Base-by-base conservation (phyloP, 2,329 filamentous ascomycete genomes). In the Colletotrichum cordylinicola region DNA sequence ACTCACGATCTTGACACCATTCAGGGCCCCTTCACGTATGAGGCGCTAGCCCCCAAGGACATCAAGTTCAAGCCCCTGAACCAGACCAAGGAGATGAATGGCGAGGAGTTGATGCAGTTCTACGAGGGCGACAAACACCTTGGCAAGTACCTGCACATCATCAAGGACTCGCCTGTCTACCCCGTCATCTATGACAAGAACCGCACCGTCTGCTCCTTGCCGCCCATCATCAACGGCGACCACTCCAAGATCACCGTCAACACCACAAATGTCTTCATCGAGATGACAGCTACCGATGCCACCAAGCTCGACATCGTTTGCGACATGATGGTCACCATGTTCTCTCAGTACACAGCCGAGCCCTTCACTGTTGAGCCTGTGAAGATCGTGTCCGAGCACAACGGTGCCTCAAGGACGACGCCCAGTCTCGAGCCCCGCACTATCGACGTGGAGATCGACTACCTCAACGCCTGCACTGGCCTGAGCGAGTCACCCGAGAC, bases 281-380 rank as follows among this genome's bases (percentile, higher is more conserved):
- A 99, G 86, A 96, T 98, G 81, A 99, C 97, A 9, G 98, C 96
- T 55, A 96, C 96, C 55, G 97, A 99, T 84, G 93, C 94, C 83
- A 99, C 98, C 33, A 99, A 99, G 88, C 91, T 98, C 60, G 96
- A 98, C 80, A 95, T 99, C 78, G 96, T 98, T 77, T 95, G 94
- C 86, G 96, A 98, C 84, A 98, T 98, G 83, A 93, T 99, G 84
- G 95, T 98, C 56, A 92, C 96, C 81, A 99, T 99, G 96, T 99
- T 99, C 90, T 98, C 95, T 61, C 91, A 93, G 82, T 98, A 98
- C 87, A 96, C 95, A 82, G 90, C 91, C 24, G 95, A 98, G 82
- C 92, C 93, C 31, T 98, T 97, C 91, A 97, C 96, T 67, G 92
- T 99, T 80, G 97, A 99, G 86, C 96, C 97, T 6, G 93, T 99